Percentiles rank a stretch among this genome's conserved stretches.
These are phyloP conservation scores for Sphaerulina populicola DNA, from an alignment of 2,329 filamentous ascomycete genomes.

Conservation along the genomic window DNA sequence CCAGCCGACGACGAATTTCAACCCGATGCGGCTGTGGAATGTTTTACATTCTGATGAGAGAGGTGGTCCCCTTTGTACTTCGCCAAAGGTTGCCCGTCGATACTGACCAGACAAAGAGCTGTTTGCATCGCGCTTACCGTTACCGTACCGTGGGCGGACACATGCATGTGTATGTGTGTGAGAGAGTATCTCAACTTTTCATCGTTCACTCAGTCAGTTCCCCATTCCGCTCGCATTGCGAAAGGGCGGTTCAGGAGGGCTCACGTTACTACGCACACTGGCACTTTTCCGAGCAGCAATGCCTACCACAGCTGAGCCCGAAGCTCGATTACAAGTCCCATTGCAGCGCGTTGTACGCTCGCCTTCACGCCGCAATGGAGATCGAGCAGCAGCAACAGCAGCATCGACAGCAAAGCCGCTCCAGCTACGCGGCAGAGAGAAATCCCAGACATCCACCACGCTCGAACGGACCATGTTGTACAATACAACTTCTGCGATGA, in stretches of 20 bases:
- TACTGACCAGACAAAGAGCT: neutral
- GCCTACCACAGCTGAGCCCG: too few species aligned
- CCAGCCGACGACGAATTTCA: neutral
- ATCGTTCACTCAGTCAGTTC: neutral
- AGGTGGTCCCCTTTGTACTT: neutral
- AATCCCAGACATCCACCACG: neutral
- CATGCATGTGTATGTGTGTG: neutral
- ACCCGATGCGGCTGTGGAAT: neutral
- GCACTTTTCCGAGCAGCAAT: too few species aligned
- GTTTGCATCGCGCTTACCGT: neutral
- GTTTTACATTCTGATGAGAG: neutral
- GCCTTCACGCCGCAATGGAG: neutral
- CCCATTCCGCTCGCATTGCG: neutral
- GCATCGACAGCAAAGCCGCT: neutral
- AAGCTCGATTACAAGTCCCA: too few species aligned
- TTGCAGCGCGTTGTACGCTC: too few species aligned
- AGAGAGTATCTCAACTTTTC: neutral
- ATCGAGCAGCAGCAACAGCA: neutral
- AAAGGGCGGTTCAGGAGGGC: too few species aligned
- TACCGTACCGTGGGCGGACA: neutral
- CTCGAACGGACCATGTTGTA: neutral
- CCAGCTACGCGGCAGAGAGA: neutral
- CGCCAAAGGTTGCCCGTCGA: neutral
- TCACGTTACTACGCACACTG: too few species aligned
- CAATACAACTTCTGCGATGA: neutral